Evolutionary conservation across 306 rosid species (phyloP).

Genomic region (Sicyos baderoa): DNA sequence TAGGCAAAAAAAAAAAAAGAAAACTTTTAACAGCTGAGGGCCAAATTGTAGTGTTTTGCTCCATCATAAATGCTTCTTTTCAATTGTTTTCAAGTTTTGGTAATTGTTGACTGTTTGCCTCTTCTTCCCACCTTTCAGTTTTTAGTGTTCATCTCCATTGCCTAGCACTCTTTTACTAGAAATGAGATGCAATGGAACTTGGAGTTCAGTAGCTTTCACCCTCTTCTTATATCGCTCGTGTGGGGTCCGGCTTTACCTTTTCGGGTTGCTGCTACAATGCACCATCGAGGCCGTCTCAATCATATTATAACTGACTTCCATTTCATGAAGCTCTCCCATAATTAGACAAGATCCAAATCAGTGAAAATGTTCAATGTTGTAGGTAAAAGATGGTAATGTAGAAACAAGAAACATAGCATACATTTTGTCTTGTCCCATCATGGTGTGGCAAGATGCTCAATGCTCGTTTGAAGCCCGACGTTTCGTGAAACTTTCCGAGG

Average conservation of each 20-base stretch:
- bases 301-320: not conserved
- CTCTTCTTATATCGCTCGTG: not conserved
- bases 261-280: too few relatives aligned
- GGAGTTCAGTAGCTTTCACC: not conserved
- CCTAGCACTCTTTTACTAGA: not conserved
- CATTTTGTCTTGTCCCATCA: not conserved
- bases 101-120: not conserved
- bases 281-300: not conserved
- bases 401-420: not conserved
- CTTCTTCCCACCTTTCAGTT: slow-evolving; percentile 9
- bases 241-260: not conserved
- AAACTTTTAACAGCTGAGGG: not conserved
- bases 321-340: not conserved
- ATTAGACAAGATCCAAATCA: not conserved
- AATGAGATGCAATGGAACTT: not conserved
- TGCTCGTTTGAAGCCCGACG: not conserved
- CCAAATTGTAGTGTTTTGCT: not conserved
- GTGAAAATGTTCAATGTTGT: not conserved
- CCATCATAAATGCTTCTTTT: not conserved
- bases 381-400: not conserved
- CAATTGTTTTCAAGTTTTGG: slow-evolving; percentile 3
- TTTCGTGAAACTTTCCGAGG: not conserved
- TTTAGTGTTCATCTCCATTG: slow-evolving; percentile 2
- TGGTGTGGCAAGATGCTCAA: not conserved
- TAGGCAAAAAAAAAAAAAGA: not conserved